These are phyloP conservation scores for Papiliotrema laurentii DNA, from an alignment of 1,284 basidiomycete species.

Conservation along the genomic window DNA sequence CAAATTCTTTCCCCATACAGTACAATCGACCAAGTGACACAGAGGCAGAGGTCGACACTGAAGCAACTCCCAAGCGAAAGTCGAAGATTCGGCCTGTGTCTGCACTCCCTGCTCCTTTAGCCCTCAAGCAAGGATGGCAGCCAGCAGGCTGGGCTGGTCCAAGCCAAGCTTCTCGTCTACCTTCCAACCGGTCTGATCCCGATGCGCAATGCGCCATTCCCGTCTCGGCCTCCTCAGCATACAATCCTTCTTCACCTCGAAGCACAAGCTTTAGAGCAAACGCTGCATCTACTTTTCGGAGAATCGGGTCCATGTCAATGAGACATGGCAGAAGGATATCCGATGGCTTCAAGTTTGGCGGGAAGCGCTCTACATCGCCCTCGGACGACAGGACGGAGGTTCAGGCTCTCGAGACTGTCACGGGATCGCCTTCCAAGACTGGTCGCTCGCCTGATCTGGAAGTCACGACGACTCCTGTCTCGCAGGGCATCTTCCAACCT, in stretches of 20 bases:
- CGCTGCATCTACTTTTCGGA: slow-evolving; percentile 22
- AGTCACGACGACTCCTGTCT: neutral
- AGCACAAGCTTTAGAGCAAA: slow-evolving; percentile 1
- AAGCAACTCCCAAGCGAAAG: slow-evolving; percentile 15
- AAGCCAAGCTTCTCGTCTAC: too few relatives aligned
- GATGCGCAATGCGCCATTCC: neutral
- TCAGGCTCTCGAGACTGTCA: slow-evolving; percentile 23
- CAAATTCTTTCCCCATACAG: slow-evolving; percentile 17
- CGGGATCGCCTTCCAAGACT: slow-evolving; percentile 33
- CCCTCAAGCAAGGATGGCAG: neutral
- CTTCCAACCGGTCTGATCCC: too few relatives aligned
- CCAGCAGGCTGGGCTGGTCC: too few relatives aligned
- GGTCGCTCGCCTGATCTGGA: neutral
- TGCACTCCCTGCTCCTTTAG: slow-evolving; percentile 17
- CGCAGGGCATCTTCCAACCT: neutral
- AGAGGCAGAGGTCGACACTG: slow-evolving; percentile 21
- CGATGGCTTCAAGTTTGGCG: slow-evolving; percentile 39
- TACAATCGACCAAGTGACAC: slow-evolving; percentile 17
- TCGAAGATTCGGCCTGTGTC: slow-evolving; percentile 31
- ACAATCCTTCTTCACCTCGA: neutral
- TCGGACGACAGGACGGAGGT: slow-evolving; percentile 1
- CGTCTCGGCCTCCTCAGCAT: neutral
- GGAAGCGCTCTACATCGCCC: slow-evolving; percentile 13
- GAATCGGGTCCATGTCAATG: slow-evolving; percentile 34
- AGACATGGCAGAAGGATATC: slow-evolving; percentile 39